A percentile compares a stretch with the other conserved stretches of the same genome.
Conservation (phyloP, 2,329 filamentous ascomycete genomes). For the Botryotinia narcissicola region DNA sequence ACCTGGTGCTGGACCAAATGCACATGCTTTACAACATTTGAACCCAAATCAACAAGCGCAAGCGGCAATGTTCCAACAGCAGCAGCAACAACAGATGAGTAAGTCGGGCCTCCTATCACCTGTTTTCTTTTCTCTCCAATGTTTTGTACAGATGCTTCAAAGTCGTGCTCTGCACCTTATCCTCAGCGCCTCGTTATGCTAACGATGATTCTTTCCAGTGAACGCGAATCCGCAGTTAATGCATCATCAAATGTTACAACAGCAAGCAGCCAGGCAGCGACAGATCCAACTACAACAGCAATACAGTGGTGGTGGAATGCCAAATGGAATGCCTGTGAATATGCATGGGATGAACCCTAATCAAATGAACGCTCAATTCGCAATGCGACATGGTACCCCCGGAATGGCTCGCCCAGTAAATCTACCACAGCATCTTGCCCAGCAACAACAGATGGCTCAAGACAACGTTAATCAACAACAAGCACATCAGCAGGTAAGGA, state of each 20-base stretch:
- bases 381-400: conserved; percentile 47
- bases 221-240: conserved; percentile 41
- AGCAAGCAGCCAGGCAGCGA: conserved; percentile 27
- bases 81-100: conserved; percentile 34
- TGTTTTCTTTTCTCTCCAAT: neutral
- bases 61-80: conserved; percentile 35
- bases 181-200: neutral
- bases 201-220: neutral
- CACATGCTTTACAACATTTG: conserved; percentile 70
- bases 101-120: conserved; percentile 33
- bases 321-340: conserved; percentile 48
- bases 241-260: conserved; percentile 43
- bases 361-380: conserved; percentile 51
- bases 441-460: conserved; percentile 42
- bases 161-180: neutral
- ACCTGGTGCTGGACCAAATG: conserved; percentile 59
- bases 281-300: conserved; percentile 56
- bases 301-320: conserved; percentile 51
- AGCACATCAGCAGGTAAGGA: conserved; percentile 40
- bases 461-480: conserved; percentile 40
- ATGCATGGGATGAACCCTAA: conserved; percentile 28
- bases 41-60: conserved; percentile 51
- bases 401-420: conserved; percentile 46
- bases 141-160: neutral
- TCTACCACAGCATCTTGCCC: conserved; percentile 46